Conservation (phyloP, 1,284 basidiomycete species). For the Pisolithus thermaeus region DNA sequence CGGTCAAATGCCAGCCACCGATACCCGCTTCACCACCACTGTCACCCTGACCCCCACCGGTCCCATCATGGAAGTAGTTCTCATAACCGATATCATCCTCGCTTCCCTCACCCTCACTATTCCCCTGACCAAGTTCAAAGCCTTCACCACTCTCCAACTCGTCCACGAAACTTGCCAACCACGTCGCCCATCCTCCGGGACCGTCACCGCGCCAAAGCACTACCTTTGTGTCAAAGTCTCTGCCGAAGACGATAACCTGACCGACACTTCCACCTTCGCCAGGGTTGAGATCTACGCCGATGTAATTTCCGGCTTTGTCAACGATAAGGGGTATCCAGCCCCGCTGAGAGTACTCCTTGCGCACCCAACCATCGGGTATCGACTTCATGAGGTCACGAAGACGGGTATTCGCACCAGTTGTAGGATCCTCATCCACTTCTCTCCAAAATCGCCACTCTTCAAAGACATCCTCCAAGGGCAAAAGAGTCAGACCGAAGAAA, state of each 20-base stretch:
- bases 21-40: slow-evolving; percentile 68
- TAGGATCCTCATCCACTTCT: slow-evolving; percentile 81
- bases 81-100: slow-evolving; percentile 86
- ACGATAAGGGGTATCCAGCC: slow-evolving; percentile 96
- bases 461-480: slow-evolving; percentile 85
- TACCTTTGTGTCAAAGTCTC: slow-evolving; percentile 97
- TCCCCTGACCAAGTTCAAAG: slow-evolving; percentile 64
- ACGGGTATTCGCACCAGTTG: slow-evolving; percentile 67
- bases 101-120: slow-evolving; percentile 52
- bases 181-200: slow-evolving; percentile 89
- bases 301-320: slow-evolving; percentile 94
- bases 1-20: slow-evolving; percentile 63
- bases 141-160: slow-evolving; percentile 89
- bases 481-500: slow-evolving; percentile 79
- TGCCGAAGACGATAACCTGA: slow-evolving; percentile 95
- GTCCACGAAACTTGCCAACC: slow-evolving; percentile 90
- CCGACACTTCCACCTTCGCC: slow-evolving; percentile 72
- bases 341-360: slow-evolving; percentile 84
- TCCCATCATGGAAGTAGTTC: slow-evolving; percentile 79
- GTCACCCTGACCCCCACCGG: slow-evolving; percentile 66
- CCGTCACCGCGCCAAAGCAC: slow-evolving; percentile 92
- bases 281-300: slow-evolving; percentile 93
- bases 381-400: slow-evolving; percentile 80
- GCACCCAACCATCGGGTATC: slow-evolving; percentile 89
- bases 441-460: slow-evolving; percentile 95